Percentiles rank a stretch among this genome's conserved stretches.
phyloP scores from a whole-genome alignment of 2,329 filamentous ascomycete genomes.

The Intubia oerlemansii region DNA sequence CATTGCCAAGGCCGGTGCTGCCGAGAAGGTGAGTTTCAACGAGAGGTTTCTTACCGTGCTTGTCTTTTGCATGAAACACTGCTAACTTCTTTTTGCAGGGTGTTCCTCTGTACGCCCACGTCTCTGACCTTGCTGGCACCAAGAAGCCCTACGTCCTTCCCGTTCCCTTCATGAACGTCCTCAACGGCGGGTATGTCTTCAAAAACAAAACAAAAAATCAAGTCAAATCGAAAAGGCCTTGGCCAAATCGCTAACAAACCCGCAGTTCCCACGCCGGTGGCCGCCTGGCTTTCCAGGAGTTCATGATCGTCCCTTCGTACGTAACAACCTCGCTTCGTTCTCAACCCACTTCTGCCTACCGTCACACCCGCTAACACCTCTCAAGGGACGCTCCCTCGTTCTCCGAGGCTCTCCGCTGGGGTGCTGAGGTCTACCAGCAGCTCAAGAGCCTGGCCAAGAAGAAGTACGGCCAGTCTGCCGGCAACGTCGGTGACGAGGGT shows the following conservation, averaged over 20 bases:
- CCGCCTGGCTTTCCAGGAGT: slow-evolving; percentile 85
- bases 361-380: slow-evolving; percentile 5
- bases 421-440: slow-evolving; percentile 94
- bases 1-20: slow-evolving; percentile 72
- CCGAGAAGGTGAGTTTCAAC: slow-evolving; percentile 43
- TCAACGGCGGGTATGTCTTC: slow-evolving; percentile 44
- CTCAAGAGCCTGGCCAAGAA: slow-evolving; percentile 96
- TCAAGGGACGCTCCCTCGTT: slow-evolving; percentile 63
- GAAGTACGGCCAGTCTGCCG: slow-evolving; percentile 97
- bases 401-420: slow-evolving; percentile 89
- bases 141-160: slow-evolving; percentile 85
- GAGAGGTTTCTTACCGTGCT: no score
- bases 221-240: no score
- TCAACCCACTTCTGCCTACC: slow-evolving; percentile 19
- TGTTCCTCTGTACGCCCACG: slow-evolving; percentile 70
- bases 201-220: not conserved
- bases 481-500: slow-evolving; percentile 98
- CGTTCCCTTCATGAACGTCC: slow-evolving; percentile 84
- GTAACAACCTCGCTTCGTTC: no score
- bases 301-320: slow-evolving; percentile 85
- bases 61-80: no score
- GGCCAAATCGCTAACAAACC: no score
- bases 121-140: slow-evolving; percentile 71
- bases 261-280: slow-evolving; percentile 82
- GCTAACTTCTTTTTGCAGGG: slow-evolving; percentile 20